Conservation (phyloP, 345 rosid genomes). For the Bruguiera gymnorhiza region DNA sequence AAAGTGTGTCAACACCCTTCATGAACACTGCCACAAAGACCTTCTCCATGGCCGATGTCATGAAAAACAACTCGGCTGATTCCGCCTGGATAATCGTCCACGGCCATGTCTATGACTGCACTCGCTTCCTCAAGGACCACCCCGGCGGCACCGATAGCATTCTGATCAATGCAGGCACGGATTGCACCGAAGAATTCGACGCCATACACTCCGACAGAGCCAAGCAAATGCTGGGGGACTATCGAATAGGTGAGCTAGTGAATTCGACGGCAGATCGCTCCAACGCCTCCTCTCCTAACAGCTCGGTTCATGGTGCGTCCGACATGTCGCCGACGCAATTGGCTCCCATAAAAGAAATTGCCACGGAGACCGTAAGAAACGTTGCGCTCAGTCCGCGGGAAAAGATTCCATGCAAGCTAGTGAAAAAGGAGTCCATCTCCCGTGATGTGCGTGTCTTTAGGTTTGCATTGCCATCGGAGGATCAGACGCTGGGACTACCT, state of each 20-base stretch:
- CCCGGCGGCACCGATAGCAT: constrained; percentile 91
- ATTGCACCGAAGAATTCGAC: constrained; percentile 92
- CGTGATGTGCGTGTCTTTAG: constrained; percentile 64
- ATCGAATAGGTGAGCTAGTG: constrained; percentile 73
- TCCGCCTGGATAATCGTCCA: constrained; percentile 94
- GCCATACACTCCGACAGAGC: constrained; percentile 95
- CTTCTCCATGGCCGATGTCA: constrained; percentile 62
- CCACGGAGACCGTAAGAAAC: constrained; percentile 19
- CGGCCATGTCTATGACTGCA: constrained; percentile 88
- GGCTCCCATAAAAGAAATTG: constrained; percentile 64
- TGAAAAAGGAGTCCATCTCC: constrained; percentile 63
- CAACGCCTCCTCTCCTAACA: constrained; percentile 53
- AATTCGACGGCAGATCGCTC: constrained; percentile 49
- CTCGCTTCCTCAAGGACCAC: constrained; percentile 82
- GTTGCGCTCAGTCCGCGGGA: constrained; percentile 76
- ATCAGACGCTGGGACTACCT: constrained; percentile 67
- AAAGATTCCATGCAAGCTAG: constrained; percentile 72
- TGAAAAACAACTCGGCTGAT: constrained; percentile 61
- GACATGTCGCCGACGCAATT: constrained; percentile 21
- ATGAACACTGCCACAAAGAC: constrained; percentile 73
- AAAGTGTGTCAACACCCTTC: constrained; percentile 85
- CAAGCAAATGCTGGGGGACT: constrained; percentile 68
- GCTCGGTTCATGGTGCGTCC: constrained; percentile 61
- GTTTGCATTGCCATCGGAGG: constrained; percentile 68
- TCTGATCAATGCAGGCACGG: constrained; percentile 82